Conservation (phyloP, 768 basidiomycete species). For the Macrolepiota albuminosa region DNA sequence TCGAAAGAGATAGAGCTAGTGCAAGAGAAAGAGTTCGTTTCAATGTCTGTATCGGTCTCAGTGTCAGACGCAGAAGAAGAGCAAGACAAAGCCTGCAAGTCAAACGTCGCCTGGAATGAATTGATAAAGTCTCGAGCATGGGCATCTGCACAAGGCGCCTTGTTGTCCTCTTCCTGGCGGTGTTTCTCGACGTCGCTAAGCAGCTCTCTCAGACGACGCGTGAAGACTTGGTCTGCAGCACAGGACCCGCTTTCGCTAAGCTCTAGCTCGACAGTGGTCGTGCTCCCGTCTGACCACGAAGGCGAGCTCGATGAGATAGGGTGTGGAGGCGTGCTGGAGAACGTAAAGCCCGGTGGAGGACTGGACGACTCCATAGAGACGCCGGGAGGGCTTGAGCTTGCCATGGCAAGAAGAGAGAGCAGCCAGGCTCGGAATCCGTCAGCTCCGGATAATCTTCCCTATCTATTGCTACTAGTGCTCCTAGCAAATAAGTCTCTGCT, state of each 20-base stretch:
- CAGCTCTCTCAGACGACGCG: neutral
- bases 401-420: neutral
- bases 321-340: neutral
- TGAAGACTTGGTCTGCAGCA: neutral
- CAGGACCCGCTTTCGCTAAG: neutral
- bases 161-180: neutral
- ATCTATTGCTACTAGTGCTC: too few relatives aligned
- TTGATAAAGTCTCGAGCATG: neutral
- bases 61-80: neutral
- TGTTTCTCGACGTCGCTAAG: neutral
- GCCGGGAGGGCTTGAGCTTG: neutral
- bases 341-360: neutral
- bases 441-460: too few relatives aligned
- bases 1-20: neutral
- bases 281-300: conserved; percentile 1
- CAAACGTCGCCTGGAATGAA: neutral
- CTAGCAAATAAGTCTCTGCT: too few relatives aligned
- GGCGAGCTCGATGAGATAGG: conserved; percentile 1
- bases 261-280: neutral
- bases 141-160: neutral
- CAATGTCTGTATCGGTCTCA: neutral
- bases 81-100: neutral
- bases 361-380: neutral
- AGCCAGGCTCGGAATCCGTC: too few relatives aligned
- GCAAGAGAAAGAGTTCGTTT: neutral